A percentile compares a stretch with the other conserved stretches of the same genome.
These are phyloP conservation scores for Botrytis paeoniae DNA, from an alignment of 2,329 filamentous ascomycete species.

Conservation along the genomic window DNA sequence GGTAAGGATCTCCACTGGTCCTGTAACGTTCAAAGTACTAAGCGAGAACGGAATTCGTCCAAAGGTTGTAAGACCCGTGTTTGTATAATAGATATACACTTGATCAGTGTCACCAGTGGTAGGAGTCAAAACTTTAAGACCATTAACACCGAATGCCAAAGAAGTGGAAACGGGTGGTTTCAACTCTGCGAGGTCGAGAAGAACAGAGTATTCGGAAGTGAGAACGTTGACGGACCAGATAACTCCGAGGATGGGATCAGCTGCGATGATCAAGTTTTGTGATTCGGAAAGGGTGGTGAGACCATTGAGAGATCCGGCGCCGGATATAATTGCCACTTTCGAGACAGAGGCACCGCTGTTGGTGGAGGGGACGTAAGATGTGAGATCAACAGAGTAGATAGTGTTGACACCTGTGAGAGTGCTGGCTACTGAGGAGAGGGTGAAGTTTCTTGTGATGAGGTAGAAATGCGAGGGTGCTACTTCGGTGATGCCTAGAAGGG, in stretches of 20 bases:
- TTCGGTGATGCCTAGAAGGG: conserved; percentile 41
- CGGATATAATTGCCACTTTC: conserved; percentile 25
- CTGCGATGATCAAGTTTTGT: conserved; percentile 27
- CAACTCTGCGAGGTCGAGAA: conserved; percentile 31
- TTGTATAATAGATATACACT: conserved; percentile 25
- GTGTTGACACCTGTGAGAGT: conserved; percentile 17
- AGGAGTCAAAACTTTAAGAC: conserved; percentile 19
- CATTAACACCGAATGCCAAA: conserved; percentile 23
- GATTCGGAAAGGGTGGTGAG: conserved; percentile 26
- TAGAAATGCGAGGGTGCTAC: conserved; percentile 32
- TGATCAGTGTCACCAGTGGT: conserved; percentile 3
- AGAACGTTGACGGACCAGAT: conserved; percentile 33
- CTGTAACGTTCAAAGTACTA: conserved; percentile 15
- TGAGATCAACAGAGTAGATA: conserved; percentile 28
- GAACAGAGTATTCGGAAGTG: conserved; percentile 25
- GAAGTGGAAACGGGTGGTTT: neutral
- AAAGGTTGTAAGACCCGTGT: conserved; percentile 13
- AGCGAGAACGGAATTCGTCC: conserved; percentile 26
- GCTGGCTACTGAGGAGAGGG: conserved; percentile 18
- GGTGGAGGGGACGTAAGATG: neutral
- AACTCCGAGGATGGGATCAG: conserved; percentile 33
- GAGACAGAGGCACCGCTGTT: conserved; percentile 11
- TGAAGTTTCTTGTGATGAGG: conserved; percentile 31
- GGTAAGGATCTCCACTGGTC: conserved; percentile 21
- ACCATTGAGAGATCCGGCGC: conserved; percentile 31